Evolutionary conservation across 2,329 filamentous ascomycete species (phyloP).

Genomic region (Sarocladium strictum): DNA sequence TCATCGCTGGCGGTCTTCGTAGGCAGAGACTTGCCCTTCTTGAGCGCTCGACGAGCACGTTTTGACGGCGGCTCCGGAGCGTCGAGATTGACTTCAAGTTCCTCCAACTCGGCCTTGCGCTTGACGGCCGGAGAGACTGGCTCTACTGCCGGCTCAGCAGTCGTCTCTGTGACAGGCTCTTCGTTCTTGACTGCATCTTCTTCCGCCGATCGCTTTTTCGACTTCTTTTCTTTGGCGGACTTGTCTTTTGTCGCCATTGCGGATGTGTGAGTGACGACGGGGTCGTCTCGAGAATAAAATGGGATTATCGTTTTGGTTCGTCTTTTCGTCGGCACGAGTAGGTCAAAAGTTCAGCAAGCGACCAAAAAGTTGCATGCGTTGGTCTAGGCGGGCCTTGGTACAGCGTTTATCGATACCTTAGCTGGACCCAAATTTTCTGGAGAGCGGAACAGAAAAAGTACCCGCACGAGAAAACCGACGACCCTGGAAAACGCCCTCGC

Average conservation of each 20-base stretch:
- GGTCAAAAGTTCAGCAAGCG: neutral
- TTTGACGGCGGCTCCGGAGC: slow-evolving; percentile 95
- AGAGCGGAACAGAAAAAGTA: too few species aligned
- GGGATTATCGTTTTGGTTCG: neutral
- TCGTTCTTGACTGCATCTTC: neutral
- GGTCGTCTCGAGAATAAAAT: neutral
- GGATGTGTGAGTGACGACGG: neutral
- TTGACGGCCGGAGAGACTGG: slow-evolving; percentile 38
- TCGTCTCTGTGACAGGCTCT: slow-evolving; percentile 11
- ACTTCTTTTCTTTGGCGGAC: neutral
- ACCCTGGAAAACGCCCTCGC: too few species aligned
- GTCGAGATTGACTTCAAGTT: slow-evolving; percentile 83
- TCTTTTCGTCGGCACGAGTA: neutral
- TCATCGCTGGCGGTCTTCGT: slow-evolving; percentile 31
- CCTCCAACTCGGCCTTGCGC: slow-evolving; percentile 63
- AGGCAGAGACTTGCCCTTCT: slow-evolving; percentile 66
- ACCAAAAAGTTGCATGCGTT: too few species aligned
- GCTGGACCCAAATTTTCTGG: too few species aligned
- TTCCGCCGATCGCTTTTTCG: slow-evolving; percentile 3
- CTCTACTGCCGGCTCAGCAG: slow-evolving; percentile 11
- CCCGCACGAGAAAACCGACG: too few species aligned
- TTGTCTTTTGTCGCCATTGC: slow-evolving; percentile 6
- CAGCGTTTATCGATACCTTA: slow-evolving; percentile 5
- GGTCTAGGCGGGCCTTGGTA: too few species aligned
- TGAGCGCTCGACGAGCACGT: slow-evolving; percentile 81